These are phyloP conservation scores for Fusarium agapanthi DNA, from an alignment of 2,329 filamentous ascomycete genomes.

Conservation along the genomic window DNA sequence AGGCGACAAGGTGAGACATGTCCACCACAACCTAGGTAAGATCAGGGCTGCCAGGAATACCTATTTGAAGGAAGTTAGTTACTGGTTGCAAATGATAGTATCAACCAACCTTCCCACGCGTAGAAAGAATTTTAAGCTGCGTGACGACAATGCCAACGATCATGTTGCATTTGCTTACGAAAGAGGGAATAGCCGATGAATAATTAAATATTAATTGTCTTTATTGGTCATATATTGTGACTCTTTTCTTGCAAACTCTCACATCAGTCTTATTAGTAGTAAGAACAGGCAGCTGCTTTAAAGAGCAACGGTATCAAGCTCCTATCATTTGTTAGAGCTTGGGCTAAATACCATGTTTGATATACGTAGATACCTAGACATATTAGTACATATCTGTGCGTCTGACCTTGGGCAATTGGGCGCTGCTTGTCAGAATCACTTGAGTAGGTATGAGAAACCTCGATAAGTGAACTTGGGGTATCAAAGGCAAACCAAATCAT, in stretches of 20 bases:
- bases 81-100: background rate
- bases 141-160: background rate
- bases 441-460: background rate
- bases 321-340: background rate
- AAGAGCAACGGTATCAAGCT: background rate
- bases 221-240: background rate
- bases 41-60: background rate
- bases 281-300: slow-evolving; percentile 2
- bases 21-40: background rate
- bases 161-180: background rate
- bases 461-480: background rate
- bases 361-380: background rate
- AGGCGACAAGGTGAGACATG: background rate
- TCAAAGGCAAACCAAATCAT: background rate
- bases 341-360: background rate
- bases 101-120: background rate
- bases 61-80: background rate
- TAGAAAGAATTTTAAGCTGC: background rate
- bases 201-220: background rate
- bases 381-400: background rate
- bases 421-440: background rate
- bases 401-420: too few relatives aligned
- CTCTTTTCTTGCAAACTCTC: background rate
- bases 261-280: background rate
- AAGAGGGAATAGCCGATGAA: background rate